Evolutionary conservation across 1,139 yeast species (phyloP), one percentile per base, ranked within the genome.

Genomic region (Hyphopichia burtonii): DNA sequence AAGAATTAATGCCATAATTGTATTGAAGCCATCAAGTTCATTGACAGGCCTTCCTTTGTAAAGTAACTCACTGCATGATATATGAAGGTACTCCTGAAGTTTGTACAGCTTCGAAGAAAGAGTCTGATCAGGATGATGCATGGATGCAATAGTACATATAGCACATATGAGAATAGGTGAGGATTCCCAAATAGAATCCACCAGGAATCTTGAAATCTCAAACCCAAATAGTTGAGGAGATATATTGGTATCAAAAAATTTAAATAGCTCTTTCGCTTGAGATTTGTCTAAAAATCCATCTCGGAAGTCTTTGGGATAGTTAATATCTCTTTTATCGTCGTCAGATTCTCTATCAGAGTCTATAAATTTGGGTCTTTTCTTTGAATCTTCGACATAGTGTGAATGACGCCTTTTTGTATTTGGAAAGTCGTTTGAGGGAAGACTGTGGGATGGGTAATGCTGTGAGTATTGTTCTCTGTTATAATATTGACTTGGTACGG

Each of bases 151-250:
- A 5, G 85, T 72, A 47, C 84, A 76, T 2, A 83, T 76, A 1
- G 87, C 81, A 44, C 82, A 79, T 2, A 82, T 76, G 17, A 83
- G 61, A 3, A 83, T 66, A 0, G 87, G 86, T 23, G 85, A 80
- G 4, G 70, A 53, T 3, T 65, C 60, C 87, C 87, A 82, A 8
- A 80, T 66, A 2, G 61, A 60, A 16, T 76, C 75, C 2, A 80
- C 70, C 0, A 76, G 64, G 41, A 80, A 71, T 41, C 71, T 67
- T 1, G 82, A 71, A 2, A 83, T 68, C 41, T 77, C 82, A 57
- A 82, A 83, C 1, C 89, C 89, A 62, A 82, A 83, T 34, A 83
- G 62, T 51, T 83, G 87, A 16, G 82, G 83, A 0, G 86, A 70
- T 17, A 83, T 80, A 44, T 80, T 74, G 3, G 68, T 59, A 50